These are phyloP conservation scores for Pichia sp. DNA, from an alignment of 1,139 yeast genomes.

Conservation along the genomic window DNA sequence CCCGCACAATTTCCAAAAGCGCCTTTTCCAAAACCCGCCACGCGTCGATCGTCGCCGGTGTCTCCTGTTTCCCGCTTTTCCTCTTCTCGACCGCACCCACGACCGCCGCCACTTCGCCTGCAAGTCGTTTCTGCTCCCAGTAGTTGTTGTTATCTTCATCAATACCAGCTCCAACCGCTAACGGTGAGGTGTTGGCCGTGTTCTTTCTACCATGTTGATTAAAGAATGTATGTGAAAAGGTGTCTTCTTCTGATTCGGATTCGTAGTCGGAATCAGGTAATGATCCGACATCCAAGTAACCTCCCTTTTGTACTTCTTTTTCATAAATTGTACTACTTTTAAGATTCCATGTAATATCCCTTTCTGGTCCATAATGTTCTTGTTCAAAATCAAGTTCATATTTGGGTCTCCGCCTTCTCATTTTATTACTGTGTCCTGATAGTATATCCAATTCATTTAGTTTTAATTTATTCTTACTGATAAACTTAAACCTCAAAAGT, in stretches of 20 bases:
- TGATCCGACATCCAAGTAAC: background rate
- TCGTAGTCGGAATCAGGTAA: background rate
- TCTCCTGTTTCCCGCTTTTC: background rate
- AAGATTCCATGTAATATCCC: constrained; percentile 21
- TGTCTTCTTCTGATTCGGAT: constrained; percentile 5
- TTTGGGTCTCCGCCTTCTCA: constrained; percentile 20
- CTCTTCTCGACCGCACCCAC: background rate
- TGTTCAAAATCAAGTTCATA: constrained; percentile 20
- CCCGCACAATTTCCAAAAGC: background rate
- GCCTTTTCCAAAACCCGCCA: background rate
- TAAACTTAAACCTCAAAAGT: constrained; percentile 56
- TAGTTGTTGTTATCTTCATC: background rate
- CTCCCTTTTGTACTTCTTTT: background rate
- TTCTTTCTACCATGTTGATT: background rate
- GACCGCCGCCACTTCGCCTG: background rate
- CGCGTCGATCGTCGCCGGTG: background rate
- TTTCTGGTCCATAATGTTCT: constrained; percentile 21
- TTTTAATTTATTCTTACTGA: constrained; percentile 39
- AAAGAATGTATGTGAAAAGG: constrained; percentile 3
- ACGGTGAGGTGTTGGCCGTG: constrained; percentile 7
- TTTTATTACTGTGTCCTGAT: constrained; percentile 10
- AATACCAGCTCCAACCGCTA: background rate
- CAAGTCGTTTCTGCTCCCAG: background rate
- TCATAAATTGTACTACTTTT: background rate
- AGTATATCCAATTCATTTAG: constrained; percentile 16